Base-by-base conservation (phyloP, 345 rosid genomes). In the Populus pruinosa region DNA sequence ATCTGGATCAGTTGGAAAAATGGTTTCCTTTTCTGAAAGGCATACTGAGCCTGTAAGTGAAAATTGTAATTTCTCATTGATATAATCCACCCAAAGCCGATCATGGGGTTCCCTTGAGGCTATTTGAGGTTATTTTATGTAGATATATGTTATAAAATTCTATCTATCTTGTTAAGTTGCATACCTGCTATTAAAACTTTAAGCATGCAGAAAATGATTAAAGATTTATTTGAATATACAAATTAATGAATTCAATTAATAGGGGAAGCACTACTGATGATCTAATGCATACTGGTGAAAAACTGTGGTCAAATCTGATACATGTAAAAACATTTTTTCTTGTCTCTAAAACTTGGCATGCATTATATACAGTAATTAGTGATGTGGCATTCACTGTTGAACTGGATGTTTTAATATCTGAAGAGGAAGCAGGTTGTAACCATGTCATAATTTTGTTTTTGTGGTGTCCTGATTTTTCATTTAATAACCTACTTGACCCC, bases 21-120 rank as follows among this genome's bases (percentile, higher is more conserved):
- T 91, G 89, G 90, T 85, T 94, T 78, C 97, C 97, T 74, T 94
- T 91, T 76, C 87, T 91, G 41, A 88, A 88, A 84, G 79, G 87
- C 75, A 62, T 94, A 64, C 83, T 94, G 68, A 84, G 83, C 49
- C 79, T 89, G 97, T 94, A 80, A 90, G 98, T 89, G 79, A 73
- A 67, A 56, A 75, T 53, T 39, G 71, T 74, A 18, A 76, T 47
- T 63, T 68, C 43, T 29, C 20, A 31, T 62, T 67, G 27, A 25
- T 64, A 13, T 39, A 33, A 33, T 33, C 36, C 64, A 67, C 77
- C 14, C 66, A 33, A 27, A 39, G 23, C 27, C 36, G 16, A 67
- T 67, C 20, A 68, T 21, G 43, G 75, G 61, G 49, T 74, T 41
- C 47, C 38, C 64, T 36, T 56, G 33, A 29, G 69, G 41, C 25